Base-by-base conservation (phyloP, 352 stramenopile species). In the Phytophthora sansomeana region DNA sequence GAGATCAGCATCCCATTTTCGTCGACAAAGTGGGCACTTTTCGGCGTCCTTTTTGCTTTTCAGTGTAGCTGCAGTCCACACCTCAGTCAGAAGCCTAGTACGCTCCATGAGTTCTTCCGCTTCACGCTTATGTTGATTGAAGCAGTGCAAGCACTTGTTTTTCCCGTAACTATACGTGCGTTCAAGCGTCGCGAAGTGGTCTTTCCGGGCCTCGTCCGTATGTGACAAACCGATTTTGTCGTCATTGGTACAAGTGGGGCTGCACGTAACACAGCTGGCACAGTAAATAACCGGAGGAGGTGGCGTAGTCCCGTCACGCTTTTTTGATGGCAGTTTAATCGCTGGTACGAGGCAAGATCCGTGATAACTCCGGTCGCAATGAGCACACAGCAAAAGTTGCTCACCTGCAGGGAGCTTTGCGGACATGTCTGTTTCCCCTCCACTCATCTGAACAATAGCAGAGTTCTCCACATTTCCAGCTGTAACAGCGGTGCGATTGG, bases 11-110 rank as follows among this genome's bases (percentile, higher is more conserved):
- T 80, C 67, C 86, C 89, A 96, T 39, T 88, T 90, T 10, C 74
- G 70, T 14, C 65, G 57, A 50, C 89, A 97, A 48, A 93, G 82
- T 4, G 89, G 89, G 42, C 89, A 97, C 19, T 87, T 89, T 43
- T 96, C 85, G 0, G 77, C 74, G 30, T 92, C 77, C 32, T 81
- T 88, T 30, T 85, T 85, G 28, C 77, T 73, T 43, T 78, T 79
- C 7, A 76, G 75, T 13, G 78, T 55, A 17, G 88, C 75, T 1
- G 70, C 48, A 9, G 77, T 76, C 84, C 87, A 94, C 7, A 92
- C 63, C 36, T 91, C 80, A 0, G 78, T 69, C 21, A 93, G 65
- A 14, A 78, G 58, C 57, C 86, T 81, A 21, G 64, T 88, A 32
- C 83, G 87, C 26, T 83, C 75, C 30, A 74, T 70, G 17, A 82